These are phyloP conservation scores for Tylopilus sp. DNA, from an alignment of 1,284 basidiomycete genomes.

Conservation along the genomic window DNA sequence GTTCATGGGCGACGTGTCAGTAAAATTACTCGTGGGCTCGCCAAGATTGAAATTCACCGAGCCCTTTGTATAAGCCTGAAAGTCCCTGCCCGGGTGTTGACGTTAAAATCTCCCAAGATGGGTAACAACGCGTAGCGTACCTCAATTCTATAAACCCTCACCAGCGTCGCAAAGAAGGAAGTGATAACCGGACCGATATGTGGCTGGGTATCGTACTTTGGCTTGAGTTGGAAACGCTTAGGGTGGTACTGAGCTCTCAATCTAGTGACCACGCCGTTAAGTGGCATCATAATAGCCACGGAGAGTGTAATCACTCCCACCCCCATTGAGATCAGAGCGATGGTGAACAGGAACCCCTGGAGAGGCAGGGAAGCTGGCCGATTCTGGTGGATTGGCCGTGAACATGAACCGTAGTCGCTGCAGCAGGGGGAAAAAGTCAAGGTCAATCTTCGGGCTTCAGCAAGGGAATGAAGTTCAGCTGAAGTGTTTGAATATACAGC, in stretches of 20 bases:
- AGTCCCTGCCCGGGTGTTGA: constrained; percentile 67
- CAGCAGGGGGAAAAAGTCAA: too few species aligned
- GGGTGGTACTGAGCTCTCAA: constrained; percentile 86
- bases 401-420: too few species aligned
- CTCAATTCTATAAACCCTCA: constrained; percentile 82
- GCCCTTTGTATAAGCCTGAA: constrained; percentile 85
- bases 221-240: constrained; percentile 85
- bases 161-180: constrained; percentile 75
- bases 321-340: constrained; percentile 56
- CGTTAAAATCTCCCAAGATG: neutral
- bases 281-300: constrained; percentile 62
- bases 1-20: constrained; percentile 61
- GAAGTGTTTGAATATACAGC: too few species aligned
- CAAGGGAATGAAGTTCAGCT: too few species aligned
- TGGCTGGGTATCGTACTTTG: constrained; percentile 79
- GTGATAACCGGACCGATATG: constrained; percentile 81
- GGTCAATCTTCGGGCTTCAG: too few species aligned
- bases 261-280: constrained; percentile 76
- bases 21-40: constrained; percentile 5
- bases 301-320: constrained; percentile 61
- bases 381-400: too few species aligned
- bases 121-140: constrained; percentile 50
- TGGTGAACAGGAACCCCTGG: constrained; percentile 33
- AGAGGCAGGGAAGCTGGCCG: too few species aligned
- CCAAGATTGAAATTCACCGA: constrained; percentile 64